Conservation (phyloP, 306 rosid species). For the Myrica gale region DNA sequence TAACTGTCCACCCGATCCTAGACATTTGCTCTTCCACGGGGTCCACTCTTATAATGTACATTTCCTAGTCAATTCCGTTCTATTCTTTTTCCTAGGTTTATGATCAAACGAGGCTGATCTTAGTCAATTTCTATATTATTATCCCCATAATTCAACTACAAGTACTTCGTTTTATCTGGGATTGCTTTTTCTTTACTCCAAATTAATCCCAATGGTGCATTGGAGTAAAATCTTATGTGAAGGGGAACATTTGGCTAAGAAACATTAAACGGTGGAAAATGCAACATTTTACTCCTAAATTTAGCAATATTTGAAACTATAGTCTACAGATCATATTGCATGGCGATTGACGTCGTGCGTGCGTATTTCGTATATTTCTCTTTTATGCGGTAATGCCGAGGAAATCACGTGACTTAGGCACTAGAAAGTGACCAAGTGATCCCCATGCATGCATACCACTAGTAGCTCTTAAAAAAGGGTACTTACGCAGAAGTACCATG, state of each 20-base stretch:
- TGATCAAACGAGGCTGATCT: not conserved
- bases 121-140: slow-evolving; percentile 9
- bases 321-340: too few species aligned
- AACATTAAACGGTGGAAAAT: too few species aligned
- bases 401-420: too few species aligned
- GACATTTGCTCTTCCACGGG: slow-evolving; percentile 70
- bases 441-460: not conserved
- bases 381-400: too few species aligned
- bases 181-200: not conserved
- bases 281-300: too few species aligned
- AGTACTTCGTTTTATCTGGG: not conserved
- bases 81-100: not conserved
- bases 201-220: not conserved
- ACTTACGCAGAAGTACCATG: slow-evolving; percentile 45
- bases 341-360: too few species aligned
- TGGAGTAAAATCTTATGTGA: too few species aligned
- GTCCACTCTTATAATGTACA: slow-evolving; percentile 39
- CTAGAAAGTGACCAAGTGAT: too few species aligned
- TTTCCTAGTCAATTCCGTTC: not conserved
- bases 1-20: slow-evolving; percentile 68
- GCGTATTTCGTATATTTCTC: too few species aligned
- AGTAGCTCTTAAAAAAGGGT: slow-evolving; percentile 14
- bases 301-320: too few species aligned
- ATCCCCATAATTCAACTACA: not conserved
- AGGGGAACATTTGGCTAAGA: too few species aligned